phyloP scores from a whole-genome alignment of 805 yeast species.

The Lipomyces orientalis region DNA sequence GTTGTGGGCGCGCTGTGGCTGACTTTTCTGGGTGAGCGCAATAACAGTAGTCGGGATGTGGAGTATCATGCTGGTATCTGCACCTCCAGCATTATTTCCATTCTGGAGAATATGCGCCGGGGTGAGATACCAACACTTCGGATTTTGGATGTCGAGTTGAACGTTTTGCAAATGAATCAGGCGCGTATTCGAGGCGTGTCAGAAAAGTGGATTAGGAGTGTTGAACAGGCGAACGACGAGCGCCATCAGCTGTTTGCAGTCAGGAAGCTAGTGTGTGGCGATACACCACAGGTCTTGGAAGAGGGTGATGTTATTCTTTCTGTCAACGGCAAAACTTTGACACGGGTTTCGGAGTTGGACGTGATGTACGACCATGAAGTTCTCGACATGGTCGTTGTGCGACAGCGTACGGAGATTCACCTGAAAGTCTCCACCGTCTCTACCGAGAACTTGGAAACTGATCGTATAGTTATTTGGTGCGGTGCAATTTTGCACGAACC shows the following conservation, averaged over 20 bases:
- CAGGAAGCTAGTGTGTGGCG: slow-evolving; percentile 62
- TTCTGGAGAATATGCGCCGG: slow-evolving; percentile 59
- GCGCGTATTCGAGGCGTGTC: slow-evolving; percentile 89
- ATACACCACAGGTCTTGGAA: slow-evolving; percentile 38
- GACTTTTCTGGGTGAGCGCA: slow-evolving; percentile 77
- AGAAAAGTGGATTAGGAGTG: slow-evolving; percentile 74
- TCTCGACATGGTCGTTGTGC: slow-evolving; percentile 66
- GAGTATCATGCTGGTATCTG: slow-evolving; percentile 78
- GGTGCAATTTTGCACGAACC: slow-evolving; percentile 85
- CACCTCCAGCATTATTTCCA: slow-evolving; percentile 64
- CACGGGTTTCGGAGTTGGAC: slow-evolving; percentile 69
- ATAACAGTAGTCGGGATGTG: slow-evolving; percentile 60
- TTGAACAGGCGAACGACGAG: slow-evolving; percentile 67
- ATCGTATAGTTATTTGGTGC: slow-evolving; percentile 76
- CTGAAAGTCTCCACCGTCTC: slow-evolving; percentile 68
- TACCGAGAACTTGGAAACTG: slow-evolving; percentile 63
- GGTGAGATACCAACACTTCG: slow-evolving; percentile 60
- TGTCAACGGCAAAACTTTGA: slow-evolving; percentile 68
- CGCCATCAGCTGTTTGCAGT: slow-evolving; percentile 76
- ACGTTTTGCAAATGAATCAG: slow-evolving; percentile 67
- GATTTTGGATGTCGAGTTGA: slow-evolving; percentile 80
- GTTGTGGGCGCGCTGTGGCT: slow-evolving; percentile 85
- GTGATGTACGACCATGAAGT: slow-evolving; percentile 51
- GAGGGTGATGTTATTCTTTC: slow-evolving; percentile 80
- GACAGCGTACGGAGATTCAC: slow-evolving; percentile 69